Percentiles rank a stretch among this genome's conserved stretches.
Conservation (phyloP, 345 rosid genomes). For the Pelargonium nanum region DNA sequence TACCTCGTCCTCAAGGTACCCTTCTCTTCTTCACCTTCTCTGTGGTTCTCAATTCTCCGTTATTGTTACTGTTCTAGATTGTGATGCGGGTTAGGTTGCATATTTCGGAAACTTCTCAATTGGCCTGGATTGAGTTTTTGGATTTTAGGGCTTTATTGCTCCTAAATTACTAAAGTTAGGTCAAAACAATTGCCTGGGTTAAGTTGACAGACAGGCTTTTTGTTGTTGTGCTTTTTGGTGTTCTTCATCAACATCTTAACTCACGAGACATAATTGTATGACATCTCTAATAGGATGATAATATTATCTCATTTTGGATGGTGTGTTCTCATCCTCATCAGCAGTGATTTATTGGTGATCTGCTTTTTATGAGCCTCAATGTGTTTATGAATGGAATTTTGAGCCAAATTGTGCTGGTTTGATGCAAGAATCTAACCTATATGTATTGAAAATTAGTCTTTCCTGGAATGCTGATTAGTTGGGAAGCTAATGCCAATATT, state of each 20-base stretch:
- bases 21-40: not conserved
- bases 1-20: conserved; percentile 77
- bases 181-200: not conserved
- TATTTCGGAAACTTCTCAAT: too few relatives aligned
- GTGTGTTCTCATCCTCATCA: not conserved
- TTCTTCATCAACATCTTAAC: not conserved
- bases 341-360: not conserved
- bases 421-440: too few relatives aligned
- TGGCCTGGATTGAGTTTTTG: not conserved
- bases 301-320: not conserved
- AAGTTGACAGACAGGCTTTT: not conserved
- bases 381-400: too few relatives aligned
- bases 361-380: not conserved
- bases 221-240: not conserved
- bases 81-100: not conserved
- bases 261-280: not conserved
- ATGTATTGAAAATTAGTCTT: too few relatives aligned
- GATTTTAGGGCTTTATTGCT: not conserved
- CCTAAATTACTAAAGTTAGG: not conserved
- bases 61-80: too few relatives aligned
- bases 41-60: not conserved
- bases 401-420: not conserved
- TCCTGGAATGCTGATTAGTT: too few relatives aligned
- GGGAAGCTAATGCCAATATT: too few relatives aligned
- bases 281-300: not conserved